Evolutionary conservation across 495 filamentous ascomycete genomes (phyloP).

Genomic region (Cercophora sp.): DNA sequence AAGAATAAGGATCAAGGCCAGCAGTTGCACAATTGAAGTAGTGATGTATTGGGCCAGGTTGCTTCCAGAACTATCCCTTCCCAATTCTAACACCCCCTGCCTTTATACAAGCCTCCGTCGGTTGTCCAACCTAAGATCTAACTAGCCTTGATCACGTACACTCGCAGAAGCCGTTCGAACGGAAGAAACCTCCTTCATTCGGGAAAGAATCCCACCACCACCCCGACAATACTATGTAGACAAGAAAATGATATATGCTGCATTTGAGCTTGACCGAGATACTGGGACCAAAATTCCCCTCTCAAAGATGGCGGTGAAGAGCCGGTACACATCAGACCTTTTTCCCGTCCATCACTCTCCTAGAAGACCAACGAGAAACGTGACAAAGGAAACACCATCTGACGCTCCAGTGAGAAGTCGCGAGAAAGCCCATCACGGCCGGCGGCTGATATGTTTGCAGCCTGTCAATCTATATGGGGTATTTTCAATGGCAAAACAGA

Average conservation of each 20-base stretch:
- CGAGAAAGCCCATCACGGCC: conserved; percentile 2
- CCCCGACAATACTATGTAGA: not conserved
- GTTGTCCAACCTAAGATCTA: too few species aligned
- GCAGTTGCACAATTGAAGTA: too few species aligned
- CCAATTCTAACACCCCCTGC: too few species aligned
- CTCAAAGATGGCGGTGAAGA: not conserved
- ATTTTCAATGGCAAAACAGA: conserved; percentile 17
- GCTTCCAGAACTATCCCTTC: too few species aligned
- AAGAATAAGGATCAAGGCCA: too few species aligned
- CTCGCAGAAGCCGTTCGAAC: too few species aligned
- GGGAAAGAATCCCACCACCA: not conserved
- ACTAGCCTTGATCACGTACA: too few species aligned
- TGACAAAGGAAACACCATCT: conserved; percentile 9
- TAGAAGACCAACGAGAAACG: not conserved
- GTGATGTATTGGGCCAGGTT: too few species aligned
- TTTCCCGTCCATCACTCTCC: not conserved
- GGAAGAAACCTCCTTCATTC: not conserved
- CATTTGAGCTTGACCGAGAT: not conserved
- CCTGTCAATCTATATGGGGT: conserved; percentile 21
- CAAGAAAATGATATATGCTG: conserved; percentile 2
- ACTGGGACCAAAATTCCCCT: not conserved
- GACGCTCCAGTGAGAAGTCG: not conserved
- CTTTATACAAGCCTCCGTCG: too few species aligned
- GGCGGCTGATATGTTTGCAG: conserved; percentile 6
- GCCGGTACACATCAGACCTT: not conserved